Evolutionary conservation across 108 stramenopile genomes (phyloP), one percentile per base, ranked within the genome.

Genomic region (Cyclotella distinguenda): DNA sequence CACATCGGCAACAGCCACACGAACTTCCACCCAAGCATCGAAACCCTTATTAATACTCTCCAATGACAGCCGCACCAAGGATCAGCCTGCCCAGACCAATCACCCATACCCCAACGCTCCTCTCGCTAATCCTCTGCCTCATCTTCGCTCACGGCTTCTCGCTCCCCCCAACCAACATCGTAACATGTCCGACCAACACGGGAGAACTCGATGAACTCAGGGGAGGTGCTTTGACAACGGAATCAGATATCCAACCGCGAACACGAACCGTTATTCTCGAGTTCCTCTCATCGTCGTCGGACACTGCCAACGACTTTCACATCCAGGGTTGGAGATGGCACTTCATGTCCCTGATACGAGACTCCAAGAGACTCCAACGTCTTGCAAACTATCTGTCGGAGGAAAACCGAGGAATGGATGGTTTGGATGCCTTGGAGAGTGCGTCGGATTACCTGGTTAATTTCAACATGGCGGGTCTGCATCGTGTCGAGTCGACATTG

Each of bases 311-410:
- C 0, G 60, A 62, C 18, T 90, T 87, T 63, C 72, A 84, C 53
- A 81, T 91, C 23, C 90, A 91, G 39, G 90, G 90, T 44, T 91
- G 90, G 90, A 55, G 90, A 57, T 91, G 90, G 90, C 90, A 91
- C 60, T 77, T 80, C 52, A 75, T 85, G 79, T 80, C 86, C 6
- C 39, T 91, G 19, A 62, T 82, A 8, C 82, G 90, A 53, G 86
- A 91, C 55, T 62, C 84, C 0, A 64, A 70, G 6, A 58, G 85
- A 52, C 45, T 91, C 6, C 50, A 82, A 54, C 58, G 53, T 13
- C 64, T 88, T 22, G 82, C 84, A 19, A 31, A 25, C 22, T 52
- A 42, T 53, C 47, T 74, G 18, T 50, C 68, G 8, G 38, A 68
- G 4, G 22, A 34, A 12, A 23, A 27, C 12, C 35, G 53, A 44